A percentile compares a stretch with the other conserved stretches of the same genome.
phyloP scores from a whole-genome alignment of 306 rosid genomes.

The Citrullus mucosospermus region DNA sequence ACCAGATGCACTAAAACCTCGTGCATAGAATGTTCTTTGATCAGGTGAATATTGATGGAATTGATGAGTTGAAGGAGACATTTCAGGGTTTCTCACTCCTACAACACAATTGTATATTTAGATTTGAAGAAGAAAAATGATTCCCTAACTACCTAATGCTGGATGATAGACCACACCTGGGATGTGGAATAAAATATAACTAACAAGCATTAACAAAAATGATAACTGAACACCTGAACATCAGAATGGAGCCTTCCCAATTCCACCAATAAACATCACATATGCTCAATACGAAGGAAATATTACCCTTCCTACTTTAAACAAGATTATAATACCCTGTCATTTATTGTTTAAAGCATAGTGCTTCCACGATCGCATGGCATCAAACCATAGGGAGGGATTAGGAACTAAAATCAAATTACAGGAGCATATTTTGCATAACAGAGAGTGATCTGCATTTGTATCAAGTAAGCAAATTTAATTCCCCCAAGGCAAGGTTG shows the following conservation, averaged over 20 bases:
- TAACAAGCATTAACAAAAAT: not conserved
- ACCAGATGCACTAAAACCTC: constrained; percentile 12
- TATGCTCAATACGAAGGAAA: not conserved
- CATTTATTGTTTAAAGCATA: not conserved
- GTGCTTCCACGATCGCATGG: not conserved
- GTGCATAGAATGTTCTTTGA: constrained; percentile 24
- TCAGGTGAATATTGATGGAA: constrained; percentile 19
- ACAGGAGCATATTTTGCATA: not conserved
- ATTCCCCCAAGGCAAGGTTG: not conserved
- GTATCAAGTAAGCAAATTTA: not conserved
- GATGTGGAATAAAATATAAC: not conserved
- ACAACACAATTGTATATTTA: constrained; percentile 16
- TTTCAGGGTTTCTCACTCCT: constrained; percentile 36
- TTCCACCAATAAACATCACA: not conserved
- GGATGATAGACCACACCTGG: not conserved
- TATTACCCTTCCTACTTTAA: not conserved
- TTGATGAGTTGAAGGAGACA: constrained; percentile 31
- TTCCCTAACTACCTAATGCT: not conserved
- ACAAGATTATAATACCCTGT: not conserved
- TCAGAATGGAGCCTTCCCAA: not conserved
- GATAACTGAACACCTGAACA: not conserved
- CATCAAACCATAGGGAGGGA: not conserved
- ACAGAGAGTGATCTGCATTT: not conserved
- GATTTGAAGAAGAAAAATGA: constrained; percentile 13
- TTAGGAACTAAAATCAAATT: not conserved